Percentiles rank a stretch among this genome's conserved stretches.
Evolutionary conservation across 345 rosid species (phyloP).

Genomic region (Eucalyptus rudis): DNA sequence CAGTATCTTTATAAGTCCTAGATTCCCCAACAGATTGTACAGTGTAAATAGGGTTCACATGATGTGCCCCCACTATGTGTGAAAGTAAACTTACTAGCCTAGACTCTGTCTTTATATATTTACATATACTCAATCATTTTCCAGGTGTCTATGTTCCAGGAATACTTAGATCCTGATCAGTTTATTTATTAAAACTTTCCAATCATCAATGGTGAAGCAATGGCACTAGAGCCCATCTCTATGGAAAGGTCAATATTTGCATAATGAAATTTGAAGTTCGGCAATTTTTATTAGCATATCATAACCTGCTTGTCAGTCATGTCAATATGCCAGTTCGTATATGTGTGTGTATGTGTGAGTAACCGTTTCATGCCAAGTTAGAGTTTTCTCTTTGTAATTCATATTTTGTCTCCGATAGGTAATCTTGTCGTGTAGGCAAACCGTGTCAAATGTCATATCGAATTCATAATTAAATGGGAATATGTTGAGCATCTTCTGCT

Average conservation of each 20-base stretch:
- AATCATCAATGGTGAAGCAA: background rate
- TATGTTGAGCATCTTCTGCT: background rate
- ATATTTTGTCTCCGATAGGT: background rate
- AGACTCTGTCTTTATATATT: background rate
- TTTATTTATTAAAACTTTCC: background rate
- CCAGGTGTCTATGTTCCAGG: background rate
- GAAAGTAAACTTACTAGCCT: background rate
- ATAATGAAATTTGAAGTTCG: background rate
- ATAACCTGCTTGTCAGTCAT: background rate
- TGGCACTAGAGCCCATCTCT: background rate
- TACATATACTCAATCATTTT: background rate
- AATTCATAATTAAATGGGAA: background rate
- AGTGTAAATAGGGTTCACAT: background rate
- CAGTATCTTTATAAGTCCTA: background rate
- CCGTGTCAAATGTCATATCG: background rate
- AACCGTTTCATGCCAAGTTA: background rate
- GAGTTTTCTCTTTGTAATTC: background rate
- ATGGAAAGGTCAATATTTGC: background rate
- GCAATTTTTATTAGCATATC: background rate
- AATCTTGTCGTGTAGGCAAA: background rate
- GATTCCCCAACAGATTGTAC: background rate
- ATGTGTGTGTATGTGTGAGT: background rate
- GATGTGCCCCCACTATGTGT: background rate
- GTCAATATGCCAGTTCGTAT: accelerated
- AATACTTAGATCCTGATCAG: background rate